Evolutionary conservation across 306 rosid species (phyloP).

Genomic region (Castanopsis chinensis): DNA sequence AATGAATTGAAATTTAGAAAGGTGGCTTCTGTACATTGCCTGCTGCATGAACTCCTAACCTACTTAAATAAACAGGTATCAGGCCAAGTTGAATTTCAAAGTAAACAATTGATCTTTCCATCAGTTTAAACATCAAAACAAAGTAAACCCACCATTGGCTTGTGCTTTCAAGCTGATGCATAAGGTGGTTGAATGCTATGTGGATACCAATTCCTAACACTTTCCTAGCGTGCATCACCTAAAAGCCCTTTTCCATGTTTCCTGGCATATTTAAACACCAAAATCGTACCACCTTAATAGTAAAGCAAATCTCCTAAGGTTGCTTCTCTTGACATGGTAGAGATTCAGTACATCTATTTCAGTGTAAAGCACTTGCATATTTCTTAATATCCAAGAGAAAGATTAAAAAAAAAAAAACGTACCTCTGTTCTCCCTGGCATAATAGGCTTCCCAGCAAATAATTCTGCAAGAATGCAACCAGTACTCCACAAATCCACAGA

Average conservation of each 20-base stretch:
- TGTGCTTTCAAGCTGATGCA: not conserved
- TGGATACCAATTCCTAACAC: not conserved
- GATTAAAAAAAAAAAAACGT: constrained; percentile 14
- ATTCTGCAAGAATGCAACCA: constrained; percentile 88
- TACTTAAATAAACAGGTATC: not conserved
- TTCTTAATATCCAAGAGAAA: constrained; percentile 5
- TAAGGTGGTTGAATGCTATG: not conserved
- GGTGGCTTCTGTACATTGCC: not conserved
- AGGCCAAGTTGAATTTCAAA: not conserved
- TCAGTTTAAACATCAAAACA: not conserved
- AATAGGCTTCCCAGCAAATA: constrained; percentile 78
- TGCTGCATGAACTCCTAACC: not conserved
- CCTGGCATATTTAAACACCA: not conserved
- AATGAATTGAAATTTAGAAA: not conserved
- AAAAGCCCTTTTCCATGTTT: not conserved
- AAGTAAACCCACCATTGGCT: not conserved
- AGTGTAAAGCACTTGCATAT: constrained; percentile 5
- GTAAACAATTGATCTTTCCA: not conserved
- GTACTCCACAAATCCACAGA: constrained; percentile 87
- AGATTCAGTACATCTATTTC: not conserved
- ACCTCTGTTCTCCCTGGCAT: constrained; percentile 96
- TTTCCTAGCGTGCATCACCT: not conserved
- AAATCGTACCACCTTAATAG: not conserved
- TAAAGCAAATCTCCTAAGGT: not conserved
- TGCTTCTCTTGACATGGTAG: not conserved